A percentile compares a stretch with the other conserved stretches of the same genome.
These are phyloP conservation scores for Penstemon eatonii DNA, from an alignment of 257 asterid species.

Conservation along the genomic window DNA sequence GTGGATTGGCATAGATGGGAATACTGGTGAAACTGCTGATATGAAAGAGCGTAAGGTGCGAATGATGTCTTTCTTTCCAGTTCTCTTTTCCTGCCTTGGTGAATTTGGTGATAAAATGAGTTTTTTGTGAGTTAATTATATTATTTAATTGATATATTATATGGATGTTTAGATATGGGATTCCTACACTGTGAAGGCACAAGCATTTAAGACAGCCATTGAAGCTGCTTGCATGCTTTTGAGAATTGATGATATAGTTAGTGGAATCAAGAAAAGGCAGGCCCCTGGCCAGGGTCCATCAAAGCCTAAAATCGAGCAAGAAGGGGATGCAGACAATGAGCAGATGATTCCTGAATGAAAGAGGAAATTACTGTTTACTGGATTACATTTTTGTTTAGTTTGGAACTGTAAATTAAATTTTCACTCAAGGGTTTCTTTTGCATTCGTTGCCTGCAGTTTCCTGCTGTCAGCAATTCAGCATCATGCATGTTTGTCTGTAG, in stretches of 20 bases:
- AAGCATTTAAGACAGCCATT: constrained; percentile 90
- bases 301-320: constrained; percentile 72
- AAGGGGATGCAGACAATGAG: constrained; percentile 90
- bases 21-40: constrained; percentile 85
- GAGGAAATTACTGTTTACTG: neutral
- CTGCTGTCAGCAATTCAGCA: too few relatives aligned
- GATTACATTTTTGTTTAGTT: too few relatives aligned
- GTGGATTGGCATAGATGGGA: constrained; percentile 95
- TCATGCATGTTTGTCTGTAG: too few relatives aligned
- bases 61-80: constrained; percentile 16
- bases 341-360: constrained; percentile 75
- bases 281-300: constrained; percentile 74
- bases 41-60: constrained; percentile 92
- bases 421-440: too few relatives aligned
- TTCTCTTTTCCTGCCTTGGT: neutral
- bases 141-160: neutral
- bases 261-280: constrained; percentile 91
- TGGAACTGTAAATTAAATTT: too few relatives aligned
- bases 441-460: too few relatives aligned
- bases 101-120: too few relatives aligned
- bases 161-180: constrained; percentile 76
- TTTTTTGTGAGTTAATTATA: neutral
- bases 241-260: constrained; percentile 90
- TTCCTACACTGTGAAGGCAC: constrained; percentile 89
- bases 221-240: constrained; percentile 98